Conservation (phyloP, 2,329 filamentous ascomycete species). For the Venturiaceae sp. region DNA sequence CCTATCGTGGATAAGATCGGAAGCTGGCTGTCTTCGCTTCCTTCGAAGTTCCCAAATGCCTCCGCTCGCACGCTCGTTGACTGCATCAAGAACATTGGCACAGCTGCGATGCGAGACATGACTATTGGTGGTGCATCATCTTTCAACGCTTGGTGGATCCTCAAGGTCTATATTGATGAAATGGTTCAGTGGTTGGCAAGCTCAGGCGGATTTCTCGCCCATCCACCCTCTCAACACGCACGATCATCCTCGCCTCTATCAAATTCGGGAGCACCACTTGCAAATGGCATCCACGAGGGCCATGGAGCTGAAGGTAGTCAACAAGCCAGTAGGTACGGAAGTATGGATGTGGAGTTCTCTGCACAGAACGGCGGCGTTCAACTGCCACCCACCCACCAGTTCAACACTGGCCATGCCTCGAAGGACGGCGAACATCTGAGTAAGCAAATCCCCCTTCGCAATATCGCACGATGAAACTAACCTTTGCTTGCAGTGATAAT, state of each 20-base stretch:
- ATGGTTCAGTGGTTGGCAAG: conserved; percentile 87
- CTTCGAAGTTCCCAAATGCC: conserved; percentile 63
- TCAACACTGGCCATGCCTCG: background rate
- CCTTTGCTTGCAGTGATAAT: background rate
- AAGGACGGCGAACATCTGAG: background rate
- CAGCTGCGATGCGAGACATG: conserved; percentile 69
- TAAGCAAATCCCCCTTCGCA: background rate
- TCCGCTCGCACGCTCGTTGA: conserved; percentile 64
- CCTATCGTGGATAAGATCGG: conserved; percentile 75
- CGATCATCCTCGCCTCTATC: conserved; percentile 2
- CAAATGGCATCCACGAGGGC: background rate
- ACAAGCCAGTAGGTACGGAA: background rate
- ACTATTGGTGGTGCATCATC: conserved; percentile 69
- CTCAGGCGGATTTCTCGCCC: conserved; percentile 70
- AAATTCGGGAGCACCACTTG: background rate
- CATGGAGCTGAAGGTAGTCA: background rate
- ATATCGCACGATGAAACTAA: background rate
- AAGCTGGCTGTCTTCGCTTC: conserved; percentile 58
- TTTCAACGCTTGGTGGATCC: conserved; percentile 90
- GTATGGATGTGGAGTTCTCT: background rate
- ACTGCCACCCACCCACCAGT: background rate
- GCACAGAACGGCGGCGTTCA: background rate
- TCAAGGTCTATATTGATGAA: conserved; percentile 91
- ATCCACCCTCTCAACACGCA: background rate
- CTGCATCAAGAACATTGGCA: conserved; percentile 66